Evolutionary conservation across 768 basidiomycete genomes (phyloP).

Genomic region (Austroboletus eburneus): DNA sequence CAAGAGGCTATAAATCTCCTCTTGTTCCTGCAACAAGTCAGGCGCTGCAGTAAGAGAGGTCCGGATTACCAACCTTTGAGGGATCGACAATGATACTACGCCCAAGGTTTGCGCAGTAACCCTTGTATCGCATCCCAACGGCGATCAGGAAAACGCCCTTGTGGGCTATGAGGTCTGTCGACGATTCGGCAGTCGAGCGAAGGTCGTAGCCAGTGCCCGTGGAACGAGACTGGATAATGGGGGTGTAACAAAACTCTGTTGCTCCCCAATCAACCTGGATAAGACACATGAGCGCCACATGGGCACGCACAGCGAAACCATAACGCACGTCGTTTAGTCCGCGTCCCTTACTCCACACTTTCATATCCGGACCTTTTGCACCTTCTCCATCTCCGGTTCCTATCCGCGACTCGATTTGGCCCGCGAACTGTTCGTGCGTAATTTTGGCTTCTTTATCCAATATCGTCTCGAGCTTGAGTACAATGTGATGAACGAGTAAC

Average conservation of each 20-base stretch:
- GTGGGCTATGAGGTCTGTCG: constrained; percentile 75
- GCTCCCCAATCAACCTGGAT: constrained; percentile 81
- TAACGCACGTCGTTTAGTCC: constrained; percentile 66
- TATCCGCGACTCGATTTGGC: constrained; percentile 82
- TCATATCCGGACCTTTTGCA: constrained; percentile 86
- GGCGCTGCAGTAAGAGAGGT: not conserved
- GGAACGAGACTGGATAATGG: constrained; percentile 92
- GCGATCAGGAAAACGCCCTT: constrained; percentile 86
- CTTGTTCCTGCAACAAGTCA: constrained; percentile 68
- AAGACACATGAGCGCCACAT: constrained; percentile 6
- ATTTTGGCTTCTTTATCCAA: constrained; percentile 90
- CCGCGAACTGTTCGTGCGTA: constrained; percentile 80
- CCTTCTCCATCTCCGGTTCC: constrained; percentile 64
- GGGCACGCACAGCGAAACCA: not conserved
- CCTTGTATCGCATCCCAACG: constrained; percentile 88
- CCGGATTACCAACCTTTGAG: constrained; percentile 57
- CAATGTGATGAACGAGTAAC: constrained; percentile 79
- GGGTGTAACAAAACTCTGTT: constrained; percentile 91
- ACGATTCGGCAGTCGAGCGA: constrained; percentile 81
- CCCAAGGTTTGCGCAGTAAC: constrained; percentile 89
- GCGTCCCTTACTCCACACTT: constrained; percentile 82
- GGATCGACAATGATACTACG: constrained; percentile 96
- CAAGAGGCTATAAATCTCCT: constrained; percentile 78
- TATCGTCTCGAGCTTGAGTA: constrained; percentile 83
- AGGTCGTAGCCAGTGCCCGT: constrained; percentile 84